phyloP scores from a whole-genome alignment of 2,329 filamentous ascomycete genomes.

The Aspergillus novoparasiticus region DNA sequence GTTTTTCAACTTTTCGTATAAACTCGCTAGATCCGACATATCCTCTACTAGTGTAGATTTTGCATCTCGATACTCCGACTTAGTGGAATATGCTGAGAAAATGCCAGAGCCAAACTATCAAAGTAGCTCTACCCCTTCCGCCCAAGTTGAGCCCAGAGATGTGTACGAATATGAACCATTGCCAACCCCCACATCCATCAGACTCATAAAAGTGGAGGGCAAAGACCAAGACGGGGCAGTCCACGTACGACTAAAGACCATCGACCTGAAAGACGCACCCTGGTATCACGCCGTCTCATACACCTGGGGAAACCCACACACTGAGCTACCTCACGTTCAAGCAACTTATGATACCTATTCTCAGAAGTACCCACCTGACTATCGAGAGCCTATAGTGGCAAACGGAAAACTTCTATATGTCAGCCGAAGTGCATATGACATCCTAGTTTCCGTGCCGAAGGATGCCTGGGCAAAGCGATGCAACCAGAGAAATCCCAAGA shows the following conservation, averaged over 20 bases:
- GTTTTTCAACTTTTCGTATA: neutral
- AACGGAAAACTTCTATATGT: conserved; percentile 1
- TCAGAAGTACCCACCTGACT: neutral
- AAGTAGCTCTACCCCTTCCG: neutral
- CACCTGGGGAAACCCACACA: conserved; percentile 12
- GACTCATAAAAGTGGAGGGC: conserved; percentile 1
- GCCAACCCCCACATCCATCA: conserved; percentile 4
- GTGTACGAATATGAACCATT: neutral
- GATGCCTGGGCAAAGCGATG: conserved; percentile 4
- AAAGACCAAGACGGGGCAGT: neutral
- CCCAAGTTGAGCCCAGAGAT: neutral
- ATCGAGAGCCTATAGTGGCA: neutral
- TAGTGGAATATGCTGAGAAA: neutral
- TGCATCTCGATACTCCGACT: neutral
- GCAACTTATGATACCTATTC: neutral
- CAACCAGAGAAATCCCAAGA: neutral
- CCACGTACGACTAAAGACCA: neutral
- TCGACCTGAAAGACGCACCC: neutral
- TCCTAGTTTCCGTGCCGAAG: neutral
- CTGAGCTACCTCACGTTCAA: neutral
- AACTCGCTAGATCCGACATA: neutral
- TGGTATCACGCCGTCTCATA: conserved; percentile 9
- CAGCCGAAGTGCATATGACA: conserved; percentile 3
- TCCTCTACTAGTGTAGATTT: neutral
- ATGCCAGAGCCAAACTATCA: neutral